Evolutionary conservation across 2,329 filamentous ascomycete species (phyloP).

Genomic region (Curvularia lunata): DNA sequence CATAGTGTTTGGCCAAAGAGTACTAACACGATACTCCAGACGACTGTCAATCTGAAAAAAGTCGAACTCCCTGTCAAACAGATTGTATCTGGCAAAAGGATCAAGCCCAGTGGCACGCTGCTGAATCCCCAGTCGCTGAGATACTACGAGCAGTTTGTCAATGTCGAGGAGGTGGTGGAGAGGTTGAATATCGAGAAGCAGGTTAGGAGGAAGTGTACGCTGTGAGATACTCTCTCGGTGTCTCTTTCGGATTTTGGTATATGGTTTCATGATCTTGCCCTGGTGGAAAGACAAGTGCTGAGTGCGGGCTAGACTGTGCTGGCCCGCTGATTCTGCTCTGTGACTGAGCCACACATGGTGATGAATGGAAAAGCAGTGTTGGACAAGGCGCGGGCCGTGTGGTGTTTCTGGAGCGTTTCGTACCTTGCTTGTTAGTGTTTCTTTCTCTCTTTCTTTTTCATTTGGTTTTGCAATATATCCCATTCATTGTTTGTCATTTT

Average conservation of each 20-base stretch:
- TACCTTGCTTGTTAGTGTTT: not conserved
- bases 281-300: too few relatives aligned
- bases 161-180: constrained; percentile 66
- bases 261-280: too few relatives aligned
- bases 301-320: too few relatives aligned
- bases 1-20: too few relatives aligned
- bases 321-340: not conserved
- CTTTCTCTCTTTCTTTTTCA: not conserved
- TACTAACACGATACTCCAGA: constrained; percentile 54
- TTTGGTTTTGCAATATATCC: not conserved
- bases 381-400: not conserved
- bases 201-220: constrained; percentile 9
- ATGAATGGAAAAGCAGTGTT: not conserved
- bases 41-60: constrained; percentile 84
- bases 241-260: too few relatives aligned
- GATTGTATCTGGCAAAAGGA: constrained; percentile 75
- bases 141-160: constrained; percentile 80
- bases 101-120: constrained; percentile 78
- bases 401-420: not conserved
- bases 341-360: not conserved
- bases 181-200: constrained; percentile 21
- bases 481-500: not conserved
- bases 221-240: not conserved
- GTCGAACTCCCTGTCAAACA: constrained; percentile 85
- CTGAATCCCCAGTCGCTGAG: constrained; percentile 77